Percentiles rank a stretch among this genome's conserved stretches.
These are phyloP conservation scores for Puccinellia tenuiflora DNA, from an alignment of 176 grass and related monocot species.

Conservation along the genomic window DNA sequence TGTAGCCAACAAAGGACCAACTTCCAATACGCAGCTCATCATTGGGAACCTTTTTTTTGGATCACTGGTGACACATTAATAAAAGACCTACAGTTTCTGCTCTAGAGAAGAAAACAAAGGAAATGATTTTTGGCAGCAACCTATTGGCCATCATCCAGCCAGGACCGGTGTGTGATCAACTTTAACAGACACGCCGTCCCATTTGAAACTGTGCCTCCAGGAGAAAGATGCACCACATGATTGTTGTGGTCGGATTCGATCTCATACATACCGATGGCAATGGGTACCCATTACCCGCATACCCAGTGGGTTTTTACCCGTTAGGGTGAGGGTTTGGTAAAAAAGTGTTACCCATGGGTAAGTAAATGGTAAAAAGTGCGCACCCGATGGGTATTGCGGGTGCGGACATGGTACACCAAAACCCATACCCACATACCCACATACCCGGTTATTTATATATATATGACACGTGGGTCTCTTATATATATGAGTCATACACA, in stretches of 20 bases:
- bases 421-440: no score
- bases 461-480: no score
- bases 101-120: not conserved
- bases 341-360: no score
- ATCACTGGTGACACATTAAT: not conserved
- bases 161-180: not conserved
- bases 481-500: no score
- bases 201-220: conserved; percentile 22
- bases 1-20: not conserved
- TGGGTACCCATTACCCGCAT: no score
- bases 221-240: not conserved
- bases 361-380: no score
- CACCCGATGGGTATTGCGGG: no score
- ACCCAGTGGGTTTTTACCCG: no score
- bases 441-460: no score
- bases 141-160: not conserved
- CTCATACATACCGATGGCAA: not conserved
- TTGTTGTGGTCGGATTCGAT: conserved; percentile 16
- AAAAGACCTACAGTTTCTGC: not conserved
- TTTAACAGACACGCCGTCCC: conserved; percentile 22
- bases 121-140: not conserved
- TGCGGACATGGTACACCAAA: no score
- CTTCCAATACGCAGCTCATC: not conserved
- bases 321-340: no score
- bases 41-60: not conserved